A percentile compares a stretch with the other conserved stretches of the same genome.
Conservation (phyloP, 768 basidiomycete species). For the Tulasnella sp. region DNA sequence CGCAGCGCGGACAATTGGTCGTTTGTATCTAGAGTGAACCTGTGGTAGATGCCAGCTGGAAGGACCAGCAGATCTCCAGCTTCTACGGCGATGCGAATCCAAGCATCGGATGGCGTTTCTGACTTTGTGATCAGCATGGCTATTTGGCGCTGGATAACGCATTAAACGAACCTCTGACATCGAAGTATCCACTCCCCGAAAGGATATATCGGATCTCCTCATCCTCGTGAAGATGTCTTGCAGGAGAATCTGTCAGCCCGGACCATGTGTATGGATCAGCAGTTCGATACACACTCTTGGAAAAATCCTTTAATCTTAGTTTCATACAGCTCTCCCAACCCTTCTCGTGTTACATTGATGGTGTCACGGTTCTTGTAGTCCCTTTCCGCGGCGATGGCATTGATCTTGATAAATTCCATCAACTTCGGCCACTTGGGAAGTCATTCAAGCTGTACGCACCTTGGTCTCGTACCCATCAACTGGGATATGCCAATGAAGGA, state of each 20-base stretch:
- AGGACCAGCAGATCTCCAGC: slow-evolving; percentile 78
- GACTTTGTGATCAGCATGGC: not conserved
- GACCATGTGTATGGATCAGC: not conserved
- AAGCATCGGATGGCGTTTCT: slow-evolving; percentile 56
- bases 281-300: slow-evolving; percentile 47
- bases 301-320: slow-evolving; percentile 72
- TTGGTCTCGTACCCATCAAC: slow-evolving; percentile 40
- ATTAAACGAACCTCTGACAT: slow-evolving; percentile 56
- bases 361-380: slow-evolving; percentile 76
- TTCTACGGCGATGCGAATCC: slow-evolving; percentile 68
- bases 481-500: slow-evolving; percentile 56
- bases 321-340: slow-evolving; percentile 76
- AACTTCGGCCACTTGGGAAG: not conserved
- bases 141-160: not conserved
- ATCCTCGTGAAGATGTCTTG: slow-evolving; percentile 86
- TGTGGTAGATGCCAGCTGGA: slow-evolving; percentile 87
- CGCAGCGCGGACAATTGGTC: slow-evolving; percentile 67
- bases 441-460: slow-evolving; percentile 12
- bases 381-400: slow-evolving; percentile 51
- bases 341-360: slow-evolving; percentile 65
- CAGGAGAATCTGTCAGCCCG: not conserved
- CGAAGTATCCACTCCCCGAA: slow-evolving; percentile 82
- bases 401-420: slow-evolving; percentile 25
- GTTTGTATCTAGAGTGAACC: slow-evolving; percentile 74
- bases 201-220: slow-evolving; percentile 89